Evolutionary conservation across 2,329 filamentous ascomycete genomes (phyloP).

Genomic region (Diaporthe nobilis): DNA sequence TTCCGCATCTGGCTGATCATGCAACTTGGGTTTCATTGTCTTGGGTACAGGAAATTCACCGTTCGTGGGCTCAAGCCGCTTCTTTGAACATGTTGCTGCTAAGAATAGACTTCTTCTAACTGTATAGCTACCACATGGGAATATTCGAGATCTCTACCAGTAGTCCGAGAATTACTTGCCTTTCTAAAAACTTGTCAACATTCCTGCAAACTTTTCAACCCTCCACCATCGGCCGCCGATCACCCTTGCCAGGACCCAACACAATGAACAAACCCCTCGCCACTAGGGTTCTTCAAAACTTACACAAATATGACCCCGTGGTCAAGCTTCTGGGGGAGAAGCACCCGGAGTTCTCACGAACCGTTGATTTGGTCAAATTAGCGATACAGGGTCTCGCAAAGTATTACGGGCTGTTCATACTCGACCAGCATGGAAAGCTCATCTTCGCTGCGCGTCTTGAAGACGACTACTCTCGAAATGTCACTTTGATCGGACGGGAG

Average conservation of each 20-base stretch:
- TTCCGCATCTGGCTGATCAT: not conserved
- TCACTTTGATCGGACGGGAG: not conserved
- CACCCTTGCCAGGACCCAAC: not conserved
- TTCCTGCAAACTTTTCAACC: not conserved
- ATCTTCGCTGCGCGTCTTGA: not conserved
- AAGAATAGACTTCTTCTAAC: not conserved
- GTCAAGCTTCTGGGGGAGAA: not conserved
- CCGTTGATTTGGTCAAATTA: not conserved
- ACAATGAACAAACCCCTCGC: not conserved
- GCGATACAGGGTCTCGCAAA: not conserved
- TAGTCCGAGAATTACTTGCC: not conserved
- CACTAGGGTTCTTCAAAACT: not conserved
- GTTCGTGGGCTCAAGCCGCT: not conserved
- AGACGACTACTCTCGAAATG: slow-evolving; percentile 16
- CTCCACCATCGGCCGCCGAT: not conserved
- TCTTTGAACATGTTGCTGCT: slow-evolving; percentile 9
- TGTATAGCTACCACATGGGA: not conserved
- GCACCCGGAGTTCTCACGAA: not conserved
- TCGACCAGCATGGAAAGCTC: not conserved
- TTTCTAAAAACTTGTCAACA: not conserved
- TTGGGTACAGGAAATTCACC: not conserved
- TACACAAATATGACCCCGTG: not conserved
- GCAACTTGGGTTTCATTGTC: slow-evolving; percentile 1
- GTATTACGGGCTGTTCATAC: not conserved
- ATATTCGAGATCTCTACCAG: not conserved